These are phyloP conservation scores for Cercospora brassicicola DNA, from an alignment of 2,329 filamentous ascomycete species.

Conservation along the genomic window DNA sequence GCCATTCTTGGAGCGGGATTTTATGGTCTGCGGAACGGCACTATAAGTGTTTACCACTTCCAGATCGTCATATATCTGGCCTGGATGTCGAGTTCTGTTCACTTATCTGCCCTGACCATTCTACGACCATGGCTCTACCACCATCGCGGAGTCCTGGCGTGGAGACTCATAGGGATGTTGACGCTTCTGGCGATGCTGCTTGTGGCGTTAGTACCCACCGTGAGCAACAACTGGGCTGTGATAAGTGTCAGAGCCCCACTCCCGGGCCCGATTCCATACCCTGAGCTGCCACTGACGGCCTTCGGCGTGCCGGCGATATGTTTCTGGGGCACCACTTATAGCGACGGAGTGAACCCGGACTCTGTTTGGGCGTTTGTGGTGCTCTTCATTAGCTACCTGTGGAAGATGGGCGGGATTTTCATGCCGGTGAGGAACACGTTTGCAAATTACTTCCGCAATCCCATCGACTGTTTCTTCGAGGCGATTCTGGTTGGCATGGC, in stretches of 20 bases:
- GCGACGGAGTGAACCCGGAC: conserved; percentile 29
- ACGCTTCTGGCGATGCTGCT: conserved; percentile 25
- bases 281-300: neutral
- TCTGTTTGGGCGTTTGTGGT: conserved; percentile 26
- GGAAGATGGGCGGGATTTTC: conserved; percentile 32
- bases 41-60: conserved; percentile 22
- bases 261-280: neutral
- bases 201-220: conserved; percentile 28
- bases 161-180: conserved; percentile 23
- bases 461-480: conserved; percentile 21
- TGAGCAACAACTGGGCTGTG: conserved; percentile 26
- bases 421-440: conserved; percentile 17
- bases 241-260: neutral
- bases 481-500: conserved; percentile 16
- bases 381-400: conserved; percentile 31
- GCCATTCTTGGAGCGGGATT: conserved; percentile 25
- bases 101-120: conserved; percentile 26
- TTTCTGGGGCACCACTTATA: conserved; percentile 24
- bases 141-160: conserved; percentile 10
- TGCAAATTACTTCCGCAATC: conserved; percentile 19
- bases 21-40: conserved; percentile 13
- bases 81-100: conserved; percentile 27
- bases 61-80: conserved; percentile 27
- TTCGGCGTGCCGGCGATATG: conserved; percentile 26
- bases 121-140: conserved; percentile 21